Percentiles rank a stretch among this genome's conserved stretches.
Conservation (phyloP, 805 yeast genomes). For the Hanseniaspora nectarophila region DNA sequence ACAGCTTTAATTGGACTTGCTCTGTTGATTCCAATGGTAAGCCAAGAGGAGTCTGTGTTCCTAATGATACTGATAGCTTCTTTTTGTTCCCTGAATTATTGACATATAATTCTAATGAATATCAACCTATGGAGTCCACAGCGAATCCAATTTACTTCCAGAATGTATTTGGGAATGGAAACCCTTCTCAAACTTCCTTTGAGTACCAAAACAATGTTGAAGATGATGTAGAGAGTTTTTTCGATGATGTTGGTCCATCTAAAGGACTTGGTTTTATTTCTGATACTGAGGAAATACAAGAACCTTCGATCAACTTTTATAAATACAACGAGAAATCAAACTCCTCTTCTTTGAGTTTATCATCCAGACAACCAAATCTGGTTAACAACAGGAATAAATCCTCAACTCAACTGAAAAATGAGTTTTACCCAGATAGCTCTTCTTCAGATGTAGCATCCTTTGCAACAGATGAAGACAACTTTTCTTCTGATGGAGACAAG, state of each 20-base stretch:
- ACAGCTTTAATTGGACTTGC: constrained; percentile 65
- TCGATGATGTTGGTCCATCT: background rate
- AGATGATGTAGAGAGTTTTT: background rate
- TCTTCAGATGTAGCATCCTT: background rate
- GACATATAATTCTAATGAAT: background rate
- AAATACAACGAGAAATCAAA: background rate
- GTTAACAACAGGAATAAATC: background rate
- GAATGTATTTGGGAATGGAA: background rate
- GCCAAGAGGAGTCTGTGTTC: constrained; percentile 35
- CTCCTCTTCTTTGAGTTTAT: background rate
- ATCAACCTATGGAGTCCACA: background rate
- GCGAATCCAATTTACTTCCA: background rate
- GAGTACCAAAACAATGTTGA: background rate
- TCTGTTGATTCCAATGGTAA: constrained; percentile 34
- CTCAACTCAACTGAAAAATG: background rate
- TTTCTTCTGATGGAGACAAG: background rate
- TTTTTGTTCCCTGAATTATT: constrained; percentile 19
- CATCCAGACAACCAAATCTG: background rate
- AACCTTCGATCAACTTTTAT: background rate
- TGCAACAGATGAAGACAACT: background rate
- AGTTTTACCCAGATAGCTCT: constrained; percentile 4
- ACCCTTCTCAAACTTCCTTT: background rate
- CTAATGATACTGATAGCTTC: constrained; percentile 28
- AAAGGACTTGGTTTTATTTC: background rate
- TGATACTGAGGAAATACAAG: background rate